Percentiles rank a stretch among this genome's conserved stretches.
phyloP scores from a whole-genome alignment of 805 yeast species.

The Starmerella cellae region DNA sequence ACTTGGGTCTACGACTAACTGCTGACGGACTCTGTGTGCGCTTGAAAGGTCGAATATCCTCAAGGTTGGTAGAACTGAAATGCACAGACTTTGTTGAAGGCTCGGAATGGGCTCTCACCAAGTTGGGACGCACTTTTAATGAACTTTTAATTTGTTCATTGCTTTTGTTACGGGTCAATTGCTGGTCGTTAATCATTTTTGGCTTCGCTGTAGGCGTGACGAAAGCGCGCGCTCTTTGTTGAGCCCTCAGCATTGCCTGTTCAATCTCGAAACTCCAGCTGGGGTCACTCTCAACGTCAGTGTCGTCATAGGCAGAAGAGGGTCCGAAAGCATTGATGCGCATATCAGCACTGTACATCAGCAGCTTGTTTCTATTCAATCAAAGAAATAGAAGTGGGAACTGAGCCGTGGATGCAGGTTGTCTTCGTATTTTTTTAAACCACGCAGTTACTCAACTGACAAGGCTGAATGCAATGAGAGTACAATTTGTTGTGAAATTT shows the following conservation, averaged over 20 bases:
- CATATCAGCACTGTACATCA: no score
- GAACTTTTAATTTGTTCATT: conserved; percentile 79
- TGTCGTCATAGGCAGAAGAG: no score
- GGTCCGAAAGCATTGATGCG: no score
- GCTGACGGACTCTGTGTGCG: conserved; percentile 64
- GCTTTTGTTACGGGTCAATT: conserved; percentile 61
- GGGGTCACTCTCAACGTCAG: neutral
- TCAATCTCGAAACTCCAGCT: neutral
- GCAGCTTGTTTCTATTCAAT: no score
- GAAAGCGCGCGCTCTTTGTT: conserved; percentile 4
- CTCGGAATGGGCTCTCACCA: conserved; percentile 28
- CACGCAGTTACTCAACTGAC: no score
- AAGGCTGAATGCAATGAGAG: no score
- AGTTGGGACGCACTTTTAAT: conserved; percentile 34
- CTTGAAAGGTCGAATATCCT: conserved; percentile 56
- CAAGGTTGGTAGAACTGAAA: conserved; percentile 44
- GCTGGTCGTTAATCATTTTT: neutral
- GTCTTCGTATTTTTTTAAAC: no score
- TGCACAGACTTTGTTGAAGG: conserved; percentile 52
- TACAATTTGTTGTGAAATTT: no score
- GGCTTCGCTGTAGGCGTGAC: conserved; percentile 3
- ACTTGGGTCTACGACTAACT: conserved; percentile 27
- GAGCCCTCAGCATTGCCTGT: conserved; percentile 7
- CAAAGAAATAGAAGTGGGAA: no score
- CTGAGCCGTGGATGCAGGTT: no score